phyloP scores from a whole-genome alignment of 257 asterid species.

The Galeopsis tetrahit region DNA sequence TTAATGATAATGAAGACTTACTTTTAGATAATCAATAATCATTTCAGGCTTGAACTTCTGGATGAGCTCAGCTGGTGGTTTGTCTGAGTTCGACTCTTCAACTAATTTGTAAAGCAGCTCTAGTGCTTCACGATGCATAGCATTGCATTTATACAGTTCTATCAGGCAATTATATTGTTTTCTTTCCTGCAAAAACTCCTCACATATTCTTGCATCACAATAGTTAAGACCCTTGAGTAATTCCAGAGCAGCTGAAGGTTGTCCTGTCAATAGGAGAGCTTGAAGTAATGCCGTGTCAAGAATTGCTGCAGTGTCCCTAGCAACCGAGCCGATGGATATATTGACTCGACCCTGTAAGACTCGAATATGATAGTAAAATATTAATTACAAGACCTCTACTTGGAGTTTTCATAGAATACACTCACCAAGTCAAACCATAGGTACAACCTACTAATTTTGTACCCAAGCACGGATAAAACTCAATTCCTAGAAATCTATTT shows the following conservation, averaged over 20 bases:
- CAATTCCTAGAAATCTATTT: neutral
- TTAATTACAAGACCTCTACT: neutral
- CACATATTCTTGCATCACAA: slow-evolving; percentile 80
- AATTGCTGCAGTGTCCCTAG: slow-evolving; percentile 93
- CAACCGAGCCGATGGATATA: slow-evolving; percentile 75
- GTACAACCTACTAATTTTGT: neutral
- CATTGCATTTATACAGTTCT: slow-evolving; percentile 83
- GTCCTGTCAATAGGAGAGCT: slow-evolving; percentile 88
- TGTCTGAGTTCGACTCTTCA: slow-evolving; percentile 83
- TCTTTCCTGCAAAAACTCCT: slow-evolving; percentile 79
- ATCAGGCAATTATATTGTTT: slow-evolving; percentile 71
- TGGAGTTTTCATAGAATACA: neutral
- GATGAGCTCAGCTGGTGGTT: slow-evolving; percentile 71
- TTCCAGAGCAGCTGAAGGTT: slow-evolving; percentile 81
- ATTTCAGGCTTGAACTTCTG: slow-evolving; percentile 92
- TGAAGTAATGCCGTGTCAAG: slow-evolving; percentile 93
- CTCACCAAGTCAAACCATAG: neutral
- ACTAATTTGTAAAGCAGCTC: slow-evolving; percentile 84
- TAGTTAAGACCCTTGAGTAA: slow-evolving; percentile 81
- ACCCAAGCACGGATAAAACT: slow-evolving; percentile 1
- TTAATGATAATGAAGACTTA: slow-evolving; percentile 42
- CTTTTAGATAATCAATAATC: slow-evolving; percentile 93
- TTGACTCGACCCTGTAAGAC: slow-evolving; percentile 64
- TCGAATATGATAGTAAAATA: slow-evolving; percentile 25
- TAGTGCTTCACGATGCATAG: slow-evolving; percentile 91